Base-by-base conservation (phyloP, 495 filamentous ascomycete species). In the Delitschia confertaspora region DNA sequence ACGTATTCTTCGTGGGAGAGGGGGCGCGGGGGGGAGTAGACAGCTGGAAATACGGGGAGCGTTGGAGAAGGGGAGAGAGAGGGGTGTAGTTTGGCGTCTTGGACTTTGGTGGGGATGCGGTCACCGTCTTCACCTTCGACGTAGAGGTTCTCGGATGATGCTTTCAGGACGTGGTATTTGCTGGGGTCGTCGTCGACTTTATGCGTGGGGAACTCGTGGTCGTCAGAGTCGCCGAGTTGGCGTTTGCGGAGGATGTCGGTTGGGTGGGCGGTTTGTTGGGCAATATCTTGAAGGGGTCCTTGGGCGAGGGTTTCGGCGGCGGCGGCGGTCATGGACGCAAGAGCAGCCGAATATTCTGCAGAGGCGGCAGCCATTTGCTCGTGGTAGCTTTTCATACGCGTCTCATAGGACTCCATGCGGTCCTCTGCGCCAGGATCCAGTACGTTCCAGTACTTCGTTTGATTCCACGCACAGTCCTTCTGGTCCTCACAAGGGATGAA, bases 381-480 rank as follows among this genome's bases (percentile, higher is more conserved):
- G 8, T 46, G 33, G 25, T 42, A 41, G 5, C 4, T 37, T 8
- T 42, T 22, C 30, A 55, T 42, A 38, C 40, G 45, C 18, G 49
- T 9, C 18, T 45, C n/a, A 24, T 56, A 53, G 11, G 21, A 18
- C 0, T 10, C 25, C 4, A 31, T 16, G 13, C 53, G 33, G 3
- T 20, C 9, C 17, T 50, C 46, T 6, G 24, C 26, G 19, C 11
- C 21, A 0, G 57, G 59, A 45, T 61, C 57, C 6, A 59, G 41
- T 4, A 17, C 21, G 24, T 50, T 39, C 36, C 38, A 46, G 25
- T 48, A 59, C 19, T 63, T 59, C 1, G 75, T 82, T 59, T 88
- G 68, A 57, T 89, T 82, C 76, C 83, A 96, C 7, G 74, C 64
- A 58, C 91, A 98, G 14, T 75, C 62, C 21, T 72, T 60, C 3